These are phyloP conservation scores for Neonectria punicea DNA, from an alignment of 2,329 filamentous ascomycete genomes.

Conservation along the genomic window DNA sequence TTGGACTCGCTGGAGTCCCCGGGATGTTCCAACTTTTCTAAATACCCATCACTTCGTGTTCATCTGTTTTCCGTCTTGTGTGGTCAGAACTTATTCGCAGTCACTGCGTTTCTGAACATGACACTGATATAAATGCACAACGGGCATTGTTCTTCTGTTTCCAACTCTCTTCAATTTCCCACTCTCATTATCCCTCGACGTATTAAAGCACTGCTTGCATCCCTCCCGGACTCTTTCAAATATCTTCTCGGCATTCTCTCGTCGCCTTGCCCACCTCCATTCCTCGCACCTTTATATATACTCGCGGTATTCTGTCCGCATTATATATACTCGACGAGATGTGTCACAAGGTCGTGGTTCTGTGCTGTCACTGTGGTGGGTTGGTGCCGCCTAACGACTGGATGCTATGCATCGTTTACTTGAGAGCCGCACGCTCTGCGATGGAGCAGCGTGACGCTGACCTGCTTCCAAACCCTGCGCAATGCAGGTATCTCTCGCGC, in stretches of 20 bases:
- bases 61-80: neutral
- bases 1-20: neutral
- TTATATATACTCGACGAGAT: conserved; percentile 1
- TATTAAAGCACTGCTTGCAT: neutral
- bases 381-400: neutral
- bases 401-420: neutral
- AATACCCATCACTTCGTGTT: neutral
- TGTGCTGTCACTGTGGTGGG: conserved; percentile 13
- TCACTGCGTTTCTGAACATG: neutral
- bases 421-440: neutral
- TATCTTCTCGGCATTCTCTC: neutral
- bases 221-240: neutral
- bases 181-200: neutral
- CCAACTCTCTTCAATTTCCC: neutral
- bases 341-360: neutral
- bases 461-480: neutral
- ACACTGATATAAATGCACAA: neutral
- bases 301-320: too few species aligned
- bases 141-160: neutral
- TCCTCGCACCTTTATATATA: neutral
- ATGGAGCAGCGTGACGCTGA: neutral
- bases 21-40: neutral
- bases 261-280: neutral
- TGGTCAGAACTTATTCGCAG: neutral
- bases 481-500: neutral